Percentiles rank a stretch among this genome's conserved stretches.
Evolutionary conservation across 495 filamentous ascomycete species (phyloP).

Genomic region (Ascodesmis nigricans): DNA sequence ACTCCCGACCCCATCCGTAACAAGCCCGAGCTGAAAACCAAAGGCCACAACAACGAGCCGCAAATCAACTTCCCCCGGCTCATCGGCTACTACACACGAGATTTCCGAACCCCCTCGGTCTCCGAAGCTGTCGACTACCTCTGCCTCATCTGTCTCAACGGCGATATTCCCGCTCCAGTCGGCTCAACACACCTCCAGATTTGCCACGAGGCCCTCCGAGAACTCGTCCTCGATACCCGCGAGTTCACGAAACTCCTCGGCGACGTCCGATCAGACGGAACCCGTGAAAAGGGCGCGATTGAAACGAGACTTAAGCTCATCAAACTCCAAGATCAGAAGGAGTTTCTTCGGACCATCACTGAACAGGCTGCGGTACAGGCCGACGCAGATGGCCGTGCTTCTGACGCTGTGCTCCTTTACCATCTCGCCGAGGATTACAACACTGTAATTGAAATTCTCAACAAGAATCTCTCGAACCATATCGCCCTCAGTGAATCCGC

Average conservation of each 20-base stretch:
- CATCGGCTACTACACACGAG: conserved; percentile 81
- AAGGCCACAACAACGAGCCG: conserved; percentile 44
- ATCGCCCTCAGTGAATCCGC: too few species aligned
- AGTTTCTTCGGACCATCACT: conserved; percentile 71
- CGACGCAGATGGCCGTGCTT: conserved; percentile 77
- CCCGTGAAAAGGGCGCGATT: conserved; percentile 60
- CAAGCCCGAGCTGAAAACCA: conserved; percentile 24
- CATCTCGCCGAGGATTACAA: conserved; percentile 91
- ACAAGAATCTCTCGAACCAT: conserved; percentile 71
- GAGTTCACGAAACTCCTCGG: conserved; percentile 88
- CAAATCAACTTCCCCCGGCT: conserved; percentile 90
- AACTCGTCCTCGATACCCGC: conserved; percentile 79
- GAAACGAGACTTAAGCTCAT: conserved; percentile 77
- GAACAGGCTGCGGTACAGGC: conserved; percentile 73
- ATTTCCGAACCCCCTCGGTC: conserved; percentile 75
- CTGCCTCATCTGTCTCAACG: conserved; percentile 74
- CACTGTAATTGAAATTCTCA: conserved; percentile 67
- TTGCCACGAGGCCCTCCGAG: conserved; percentile 84
- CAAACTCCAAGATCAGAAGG: conserved; percentile 48
- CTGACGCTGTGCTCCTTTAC: conserved; percentile 82
- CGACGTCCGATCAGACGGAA: conserved; percentile 65
- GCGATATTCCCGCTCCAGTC: conserved; percentile 48
- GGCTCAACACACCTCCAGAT: conserved; percentile 58
- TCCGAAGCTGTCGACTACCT: conserved; percentile 86
- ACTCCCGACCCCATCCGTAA: conserved; percentile 12